Evolutionary conservation across 139 green algal species (phyloP).

Genomic region (Micromonas pusilla): DNA sequence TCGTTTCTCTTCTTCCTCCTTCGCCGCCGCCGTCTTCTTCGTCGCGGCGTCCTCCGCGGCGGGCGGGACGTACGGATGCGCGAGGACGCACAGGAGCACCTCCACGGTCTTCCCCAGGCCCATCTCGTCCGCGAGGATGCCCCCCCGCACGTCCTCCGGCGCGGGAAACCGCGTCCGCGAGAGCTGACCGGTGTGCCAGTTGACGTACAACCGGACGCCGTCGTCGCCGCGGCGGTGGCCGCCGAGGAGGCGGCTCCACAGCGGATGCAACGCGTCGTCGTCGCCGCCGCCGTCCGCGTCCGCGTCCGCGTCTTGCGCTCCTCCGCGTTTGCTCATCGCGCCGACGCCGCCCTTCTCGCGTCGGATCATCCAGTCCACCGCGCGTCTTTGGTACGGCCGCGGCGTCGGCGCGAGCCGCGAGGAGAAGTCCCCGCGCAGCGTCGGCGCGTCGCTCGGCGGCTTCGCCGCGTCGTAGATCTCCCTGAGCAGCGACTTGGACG

Average conservation of each 20-base stretch:
- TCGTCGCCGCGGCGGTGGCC: not conserved
- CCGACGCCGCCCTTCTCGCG: constrained; percentile 38
- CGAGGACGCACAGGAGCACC: constrained; percentile 54
- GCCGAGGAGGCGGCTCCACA: not conserved
- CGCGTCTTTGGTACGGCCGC: constrained; percentile 71
- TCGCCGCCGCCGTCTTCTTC: not conserved
- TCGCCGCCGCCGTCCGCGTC: not conserved
- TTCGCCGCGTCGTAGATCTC: not conserved
- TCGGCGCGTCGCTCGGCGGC: not conserved
- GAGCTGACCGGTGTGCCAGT: not conserved
- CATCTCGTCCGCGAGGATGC: constrained; percentile 53
- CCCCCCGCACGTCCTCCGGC: not conserved
- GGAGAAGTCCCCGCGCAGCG: not conserved
- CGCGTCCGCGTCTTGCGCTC: not conserved
- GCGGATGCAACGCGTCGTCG: not conserved
- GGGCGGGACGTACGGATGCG: not conserved
- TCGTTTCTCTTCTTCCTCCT: not conserved
- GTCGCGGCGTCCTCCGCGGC: not conserved
- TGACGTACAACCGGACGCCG: not conserved
- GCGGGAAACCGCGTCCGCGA: not conserved
- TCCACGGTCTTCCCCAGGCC: constrained; percentile 91
- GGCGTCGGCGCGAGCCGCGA: constrained; percentile 32
- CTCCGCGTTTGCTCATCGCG: not conserved
- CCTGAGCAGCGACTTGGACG: not conserved
- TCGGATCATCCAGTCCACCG: constrained; percentile 63